A percentile compares a stretch with the other conserved stretches of the same genome.
These are phyloP conservation scores for Mrakia gelida DNA, from an alignment of 768 basidiomycete genomes.

Conservation along the genomic window DNA sequence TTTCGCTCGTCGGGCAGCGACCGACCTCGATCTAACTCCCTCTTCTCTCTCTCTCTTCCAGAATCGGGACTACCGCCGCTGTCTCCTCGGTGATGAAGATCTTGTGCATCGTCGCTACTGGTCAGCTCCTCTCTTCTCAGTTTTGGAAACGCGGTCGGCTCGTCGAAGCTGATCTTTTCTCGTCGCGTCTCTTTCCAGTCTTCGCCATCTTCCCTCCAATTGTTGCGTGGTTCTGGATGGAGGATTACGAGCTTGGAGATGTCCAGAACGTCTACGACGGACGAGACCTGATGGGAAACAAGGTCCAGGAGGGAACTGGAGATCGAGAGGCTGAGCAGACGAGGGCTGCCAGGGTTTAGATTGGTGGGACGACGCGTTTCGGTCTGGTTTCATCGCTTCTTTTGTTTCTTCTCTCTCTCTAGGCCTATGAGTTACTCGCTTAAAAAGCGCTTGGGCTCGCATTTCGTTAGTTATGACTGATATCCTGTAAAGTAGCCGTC, in stretches of 20 bases:
- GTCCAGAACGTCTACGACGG: slow-evolving; percentile 65
- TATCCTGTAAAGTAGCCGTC: too few relatives aligned
- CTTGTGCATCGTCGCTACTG: slow-evolving; percentile 47
- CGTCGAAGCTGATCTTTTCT: neutral
- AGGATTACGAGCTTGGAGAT: slow-evolving; percentile 64
- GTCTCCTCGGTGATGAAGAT: slow-evolving; percentile 49
- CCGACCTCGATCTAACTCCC: neutral
- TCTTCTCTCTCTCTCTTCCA: neutral
- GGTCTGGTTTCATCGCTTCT: too few relatives aligned
- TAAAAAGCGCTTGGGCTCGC: too few relatives aligned
- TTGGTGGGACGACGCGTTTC: too few relatives aligned
- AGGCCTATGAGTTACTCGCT: too few relatives aligned
- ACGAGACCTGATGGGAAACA: slow-evolving; percentile 39
- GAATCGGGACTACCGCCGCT: slow-evolving; percentile 54
- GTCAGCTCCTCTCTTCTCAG: neutral
- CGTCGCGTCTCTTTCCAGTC: slow-evolving; percentile 36
- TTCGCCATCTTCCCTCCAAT: slow-evolving; percentile 58
- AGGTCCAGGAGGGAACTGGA: neutral
- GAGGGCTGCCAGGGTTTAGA: too few relatives aligned
- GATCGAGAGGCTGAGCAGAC: neutral
- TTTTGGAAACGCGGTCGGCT: neutral
- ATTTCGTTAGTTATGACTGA: too few relatives aligned
- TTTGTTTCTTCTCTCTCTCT: too few relatives aligned
- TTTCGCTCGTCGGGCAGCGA: neutral
- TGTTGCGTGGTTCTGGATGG: slow-evolving; percentile 57